Evolutionary conservation across 2,329 filamentous ascomycete genomes (phyloP).

Genomic region (Colletotrichum godetiae): DNA sequence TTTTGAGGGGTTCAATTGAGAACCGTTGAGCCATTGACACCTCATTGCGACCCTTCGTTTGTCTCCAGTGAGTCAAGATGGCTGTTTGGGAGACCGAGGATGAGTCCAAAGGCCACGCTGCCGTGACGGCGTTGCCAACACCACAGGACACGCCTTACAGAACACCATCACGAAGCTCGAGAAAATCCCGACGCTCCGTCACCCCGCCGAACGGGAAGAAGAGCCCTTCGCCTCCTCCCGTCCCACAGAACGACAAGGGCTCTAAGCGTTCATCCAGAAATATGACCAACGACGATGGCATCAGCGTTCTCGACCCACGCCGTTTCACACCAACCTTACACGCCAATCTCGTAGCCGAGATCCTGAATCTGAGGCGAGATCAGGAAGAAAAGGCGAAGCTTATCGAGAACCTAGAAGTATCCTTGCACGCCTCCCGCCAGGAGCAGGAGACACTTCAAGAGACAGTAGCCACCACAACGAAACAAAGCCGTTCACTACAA

Average conservation of each 20-base stretch:
- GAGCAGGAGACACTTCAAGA: conserved; percentile 80
- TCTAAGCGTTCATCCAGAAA: conserved; percentile 68
- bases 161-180: conserved; percentile 73
- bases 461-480: conserved; percentile 71
- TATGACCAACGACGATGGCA: conserved; percentile 72
- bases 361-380: conserved; percentile 86
- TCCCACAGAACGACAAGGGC: conserved; percentile 53
- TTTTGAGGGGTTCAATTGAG: conserved; percentile 31
- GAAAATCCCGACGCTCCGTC: conserved; percentile 72
- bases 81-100: conserved; percentile 72
- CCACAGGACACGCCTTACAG: conserved; percentile 79
- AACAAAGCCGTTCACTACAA: conserved; percentile 84
- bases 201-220: conserved; percentile 67
- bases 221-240: conserved; percentile 68
- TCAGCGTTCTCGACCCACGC: conserved; percentile 84
- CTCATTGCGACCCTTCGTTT: conserved; percentile 3
- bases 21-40: conserved; percentile 8
- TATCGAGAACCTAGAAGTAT: conserved; percentile 86
- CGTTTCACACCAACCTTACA: conserved; percentile 96
- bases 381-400: conserved; percentile 89
- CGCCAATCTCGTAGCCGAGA: conserved; percentile 94
- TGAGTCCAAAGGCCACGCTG: conserved; percentile 66
- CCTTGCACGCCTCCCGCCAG: conserved; percentile 75
- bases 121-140: conserved; percentile 71
- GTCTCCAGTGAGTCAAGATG: conserved; percentile 52